These are phyloP conservation scores for Gaultheria prostrata DNA, from an alignment of 148 eudicot genomes.

Conservation along the genomic window DNA sequence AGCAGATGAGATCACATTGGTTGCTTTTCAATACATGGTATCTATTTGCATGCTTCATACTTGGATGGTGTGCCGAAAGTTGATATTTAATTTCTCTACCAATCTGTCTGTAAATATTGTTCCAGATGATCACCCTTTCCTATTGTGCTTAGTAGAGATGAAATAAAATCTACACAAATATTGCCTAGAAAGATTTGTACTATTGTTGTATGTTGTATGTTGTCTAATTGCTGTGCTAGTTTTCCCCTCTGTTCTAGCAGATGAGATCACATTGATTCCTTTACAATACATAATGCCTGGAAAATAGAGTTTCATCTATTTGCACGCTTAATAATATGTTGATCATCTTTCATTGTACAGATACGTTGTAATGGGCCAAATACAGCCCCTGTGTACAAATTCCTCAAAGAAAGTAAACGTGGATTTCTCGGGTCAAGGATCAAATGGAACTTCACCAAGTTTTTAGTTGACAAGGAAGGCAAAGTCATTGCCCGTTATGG, in stretches of 20 bases:
- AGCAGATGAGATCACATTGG: neutral
- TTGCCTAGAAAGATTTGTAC: neutral
- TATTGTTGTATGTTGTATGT: neutral
- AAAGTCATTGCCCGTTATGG: conserved; percentile 53
- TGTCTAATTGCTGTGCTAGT: neutral
- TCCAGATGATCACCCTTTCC: neutral
- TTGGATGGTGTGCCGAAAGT: neutral
- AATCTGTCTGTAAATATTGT: neutral
- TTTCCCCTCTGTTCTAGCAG: neutral
- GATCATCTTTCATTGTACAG: conserved; percentile 25
- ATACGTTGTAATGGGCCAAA: conserved; percentile 64
- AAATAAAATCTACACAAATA: neutral
- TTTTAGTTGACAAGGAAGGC: conserved; percentile 76
- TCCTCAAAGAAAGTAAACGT: conserved; percentile 53
- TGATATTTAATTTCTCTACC: neutral
- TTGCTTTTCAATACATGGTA: neutral
- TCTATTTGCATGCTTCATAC: neutral
- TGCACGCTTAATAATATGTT: too few relatives aligned
- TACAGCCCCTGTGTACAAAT: conserved; percentile 68
- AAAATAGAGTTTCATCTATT: neutral
- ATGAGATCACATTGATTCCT: neutral
- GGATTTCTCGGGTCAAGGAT: conserved; percentile 53
- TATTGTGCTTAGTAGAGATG: neutral
- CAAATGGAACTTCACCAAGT: conserved; percentile 93
- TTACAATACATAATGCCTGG: neutral